A percentile compares a stretch with the other conserved stretches of the same genome.
Conservation (phyloP, 805 yeast species). For the Pichia nanzhaoensis region DNA sequence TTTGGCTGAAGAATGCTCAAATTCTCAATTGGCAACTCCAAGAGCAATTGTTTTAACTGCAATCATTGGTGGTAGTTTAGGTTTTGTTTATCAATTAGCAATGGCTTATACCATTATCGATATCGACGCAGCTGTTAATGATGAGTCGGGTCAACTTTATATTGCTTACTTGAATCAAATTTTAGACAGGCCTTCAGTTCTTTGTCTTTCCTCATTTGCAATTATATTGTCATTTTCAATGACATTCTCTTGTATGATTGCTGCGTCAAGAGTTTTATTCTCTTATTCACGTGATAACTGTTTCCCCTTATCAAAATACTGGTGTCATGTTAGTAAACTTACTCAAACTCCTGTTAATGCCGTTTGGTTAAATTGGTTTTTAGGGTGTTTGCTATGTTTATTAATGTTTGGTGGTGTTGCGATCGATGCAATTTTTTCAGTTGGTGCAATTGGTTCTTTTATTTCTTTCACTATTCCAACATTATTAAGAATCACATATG, state of each 20-base stretch:
- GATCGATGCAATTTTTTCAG: constrained; percentile 64
- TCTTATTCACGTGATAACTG: constrained; percentile 65
- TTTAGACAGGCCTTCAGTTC: constrained; percentile 34
- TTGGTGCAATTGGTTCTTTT: constrained; percentile 65
- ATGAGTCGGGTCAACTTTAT: constrained; percentile 53
- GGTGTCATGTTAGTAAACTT: constrained; percentile 42
- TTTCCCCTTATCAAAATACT: constrained; percentile 48
- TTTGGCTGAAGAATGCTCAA: constrained; percentile 63
- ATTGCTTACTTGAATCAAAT: constrained; percentile 48
- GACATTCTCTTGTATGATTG: constrained; percentile 56
- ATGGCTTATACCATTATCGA: constrained; percentile 56
- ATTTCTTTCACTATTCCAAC: constrained; percentile 64
- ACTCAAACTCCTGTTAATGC: constrained; percentile 63
- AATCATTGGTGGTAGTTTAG: constrained; percentile 46
- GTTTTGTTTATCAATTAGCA: constrained; percentile 52
- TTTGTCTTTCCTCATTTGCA: constrained; percentile 39
- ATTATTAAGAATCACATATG: constrained; percentile 48
- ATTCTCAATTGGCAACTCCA: constrained; percentile 61
- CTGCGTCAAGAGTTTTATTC: constrained; percentile 60
- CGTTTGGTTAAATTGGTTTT: constrained; percentile 48
- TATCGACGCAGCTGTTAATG: constrained; percentile 39
- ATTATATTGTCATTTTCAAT: constrained; percentile 39
- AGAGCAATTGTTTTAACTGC: constrained; percentile 57
- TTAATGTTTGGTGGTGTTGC: constrained; percentile 62
- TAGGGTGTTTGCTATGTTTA: constrained; percentile 50